Base-by-base conservation (phyloP, 768 basidiomycete genomes). In the Rhizopogon vinicolor region DNA sequence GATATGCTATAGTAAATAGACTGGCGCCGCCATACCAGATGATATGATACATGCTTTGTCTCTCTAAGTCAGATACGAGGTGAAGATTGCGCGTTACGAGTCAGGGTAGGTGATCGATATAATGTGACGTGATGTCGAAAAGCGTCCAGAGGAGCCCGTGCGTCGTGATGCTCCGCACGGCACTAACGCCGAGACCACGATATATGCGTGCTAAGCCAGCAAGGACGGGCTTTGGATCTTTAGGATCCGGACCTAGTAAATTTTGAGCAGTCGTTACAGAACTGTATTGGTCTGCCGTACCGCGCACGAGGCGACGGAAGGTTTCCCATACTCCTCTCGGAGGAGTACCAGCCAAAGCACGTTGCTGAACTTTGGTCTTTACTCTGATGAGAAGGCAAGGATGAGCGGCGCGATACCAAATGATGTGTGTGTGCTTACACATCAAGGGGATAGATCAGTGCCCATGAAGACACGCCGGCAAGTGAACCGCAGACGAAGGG, bases 281-380 rank as follows among this genome's bases (percentile, higher is more conserved):
- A 41, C 54, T 16, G 33, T 2, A 9, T 5, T 33, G 31, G 39
- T 54, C 57, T 44, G 41, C 60, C 68, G 41, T 69, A 89, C 90
- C 94, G 78, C 92, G 80, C 51, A 96, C 80, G 18, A 97, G 79
- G 25, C 93, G 84, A 59, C 75, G 74, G 37, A 94, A 73, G 12
- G 94, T 95, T 66, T 86, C 87, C 62, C 77, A 76, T 31, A 86
- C 78, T 51, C 87, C 81, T 53, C 91, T 84, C 58, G 86, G 84
- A 51, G 75, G 78, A 58, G 89, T 81, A 44, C 91, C 90, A 5
- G 93, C 87, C 51, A 98, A 75, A 25, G 92, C 86, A 51, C 95
- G 85, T 70, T 95, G 91, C 69, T 98, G 95, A n/a, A 95, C 79
- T 72, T 95, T 96, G 0, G 95, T 98, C 79, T 96, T 93, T 44